phyloP scores from a whole-genome alignment of 2,329 filamentous ascomycete genomes.

The Epichloe amarillans region DNA sequence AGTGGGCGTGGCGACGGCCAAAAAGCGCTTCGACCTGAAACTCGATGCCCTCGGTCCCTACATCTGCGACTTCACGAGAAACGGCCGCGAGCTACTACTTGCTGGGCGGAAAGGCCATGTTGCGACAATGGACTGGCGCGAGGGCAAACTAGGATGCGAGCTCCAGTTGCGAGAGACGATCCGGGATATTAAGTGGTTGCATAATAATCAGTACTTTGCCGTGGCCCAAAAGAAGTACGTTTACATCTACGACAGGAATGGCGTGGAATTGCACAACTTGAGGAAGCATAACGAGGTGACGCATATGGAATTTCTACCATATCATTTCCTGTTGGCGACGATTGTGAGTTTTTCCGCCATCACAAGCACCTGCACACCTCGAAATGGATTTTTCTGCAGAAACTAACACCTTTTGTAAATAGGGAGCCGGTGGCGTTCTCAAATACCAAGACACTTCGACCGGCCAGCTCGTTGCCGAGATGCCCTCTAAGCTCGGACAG shows the following conservation, averaged over 20 bases:
- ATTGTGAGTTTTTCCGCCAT: constrained; percentile 40
- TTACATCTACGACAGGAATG: constrained; percentile 88
- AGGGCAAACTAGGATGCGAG: constrained; percentile 82
- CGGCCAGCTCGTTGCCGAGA: constrained; percentile 74
- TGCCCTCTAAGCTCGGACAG: constrained; percentile 71
- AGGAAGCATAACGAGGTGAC: constrained; percentile 83
- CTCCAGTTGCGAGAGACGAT: constrained; percentile 84
- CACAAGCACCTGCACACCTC: neutral
- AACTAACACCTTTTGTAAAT: neutral
- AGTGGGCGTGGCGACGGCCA: constrained; percentile 70
- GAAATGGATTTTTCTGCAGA: neutral
- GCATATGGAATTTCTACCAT: constrained; percentile 90
- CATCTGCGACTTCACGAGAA: constrained; percentile 75
- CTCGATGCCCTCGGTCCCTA: constrained; percentile 78
- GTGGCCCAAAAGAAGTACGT: constrained; percentile 93
- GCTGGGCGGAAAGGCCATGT: constrained; percentile 88
- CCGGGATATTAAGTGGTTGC: constrained; percentile 78
- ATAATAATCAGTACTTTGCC: constrained; percentile 90
- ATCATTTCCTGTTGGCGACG: constrained; percentile 86
- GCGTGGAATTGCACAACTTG: constrained; percentile 84
- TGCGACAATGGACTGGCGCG: constrained; percentile 92
- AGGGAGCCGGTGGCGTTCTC: constrained; percentile 69
- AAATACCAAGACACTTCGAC: constrained; percentile 95
- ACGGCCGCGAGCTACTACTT: constrained; percentile 73
- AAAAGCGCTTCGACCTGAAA: constrained; percentile 85